Conservation (phyloP, 768 basidiomycete species). For the Gymnopilus junonius region DNA sequence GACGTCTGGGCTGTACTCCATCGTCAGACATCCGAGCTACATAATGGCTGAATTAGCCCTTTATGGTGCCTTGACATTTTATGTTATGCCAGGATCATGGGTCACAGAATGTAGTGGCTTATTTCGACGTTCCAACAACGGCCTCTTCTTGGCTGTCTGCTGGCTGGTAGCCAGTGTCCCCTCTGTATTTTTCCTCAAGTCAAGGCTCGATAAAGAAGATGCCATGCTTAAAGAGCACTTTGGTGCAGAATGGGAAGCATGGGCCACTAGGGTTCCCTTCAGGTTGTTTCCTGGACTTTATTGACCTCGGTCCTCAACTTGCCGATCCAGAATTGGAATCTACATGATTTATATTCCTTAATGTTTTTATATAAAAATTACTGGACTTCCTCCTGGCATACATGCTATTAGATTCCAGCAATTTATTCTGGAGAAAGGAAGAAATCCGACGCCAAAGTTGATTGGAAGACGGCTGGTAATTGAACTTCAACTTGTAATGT, state of each 20-base stretch:
- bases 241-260: slow-evolving; percentile 36
- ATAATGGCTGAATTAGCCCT: slow-evolving; percentile 11
- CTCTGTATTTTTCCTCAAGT: slow-evolving; percentile 6
- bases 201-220: slow-evolving; percentile 36
- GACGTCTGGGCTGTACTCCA: slow-evolving; percentile 21
- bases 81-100: slow-evolving; percentile 16
- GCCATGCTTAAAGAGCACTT: slow-evolving; percentile 31
- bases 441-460: too few species aligned
- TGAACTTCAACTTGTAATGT: not conserved
- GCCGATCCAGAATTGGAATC: too few species aligned
- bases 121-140: slow-evolving; percentile 6
- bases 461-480: not conserved
- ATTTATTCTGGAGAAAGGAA: too few species aligned
- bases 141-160: slow-evolving; percentile 12
- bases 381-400: too few species aligned
- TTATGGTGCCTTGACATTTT: slow-evolving; percentile 13
- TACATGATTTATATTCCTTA: too few species aligned
- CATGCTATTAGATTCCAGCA: too few species aligned
- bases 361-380: too few species aligned
- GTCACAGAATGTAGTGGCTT: slow-evolving; percentile 20
- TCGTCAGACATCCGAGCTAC: slow-evolving; percentile 21
- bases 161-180: slow-evolving; percentile 14
- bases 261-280: slow-evolving; percentile 31
- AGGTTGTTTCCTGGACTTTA: slow-evolving; percentile 36
- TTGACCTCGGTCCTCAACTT: slow-evolving; percentile 9